Conservation (phyloP, 2,329 filamentous ascomycete genomes). For the Neoscytalidium dimidiatum region DNA sequence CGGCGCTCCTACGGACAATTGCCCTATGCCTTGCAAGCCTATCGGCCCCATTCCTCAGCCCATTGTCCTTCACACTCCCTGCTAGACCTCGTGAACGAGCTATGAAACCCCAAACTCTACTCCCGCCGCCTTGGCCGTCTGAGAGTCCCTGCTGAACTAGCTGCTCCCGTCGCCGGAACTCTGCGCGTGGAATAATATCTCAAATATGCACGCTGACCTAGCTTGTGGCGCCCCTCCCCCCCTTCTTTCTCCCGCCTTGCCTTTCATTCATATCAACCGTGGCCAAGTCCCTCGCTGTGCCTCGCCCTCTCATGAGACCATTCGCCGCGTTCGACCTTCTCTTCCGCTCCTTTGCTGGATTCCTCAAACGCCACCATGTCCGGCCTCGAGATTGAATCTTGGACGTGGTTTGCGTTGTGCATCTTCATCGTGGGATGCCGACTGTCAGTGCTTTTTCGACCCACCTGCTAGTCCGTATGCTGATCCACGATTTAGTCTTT, state of each 20-base stretch:
- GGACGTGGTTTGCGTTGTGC: conserved; percentile 49
- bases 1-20: conserved; percentile 7
- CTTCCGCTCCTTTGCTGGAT: neutral
- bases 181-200: neutral
- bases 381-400: conserved; percentile 43
- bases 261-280: neutral
- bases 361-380: neutral
- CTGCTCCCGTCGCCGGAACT: neutral
- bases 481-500: conserved; percentile 26
- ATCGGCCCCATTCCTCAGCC: neutral
- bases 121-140: neutral
- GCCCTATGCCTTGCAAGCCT: neutral
- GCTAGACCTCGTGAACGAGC: neutral
- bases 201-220: neutral
- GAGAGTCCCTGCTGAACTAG: conserved; percentile 2
- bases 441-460: conserved; percentile 35
- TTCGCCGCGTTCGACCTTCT: neutral
- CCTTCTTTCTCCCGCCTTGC: neutral
- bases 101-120: neutral
- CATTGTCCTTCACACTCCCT: neutral
- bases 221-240: neutral
- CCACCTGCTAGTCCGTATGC: conserved; percentile 37
- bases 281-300: neutral
- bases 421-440: conserved; percentile 32
- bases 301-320: neutral